Conservation (phyloP, 257 asterid species). For the Lavandula angustifolia region DNA sequence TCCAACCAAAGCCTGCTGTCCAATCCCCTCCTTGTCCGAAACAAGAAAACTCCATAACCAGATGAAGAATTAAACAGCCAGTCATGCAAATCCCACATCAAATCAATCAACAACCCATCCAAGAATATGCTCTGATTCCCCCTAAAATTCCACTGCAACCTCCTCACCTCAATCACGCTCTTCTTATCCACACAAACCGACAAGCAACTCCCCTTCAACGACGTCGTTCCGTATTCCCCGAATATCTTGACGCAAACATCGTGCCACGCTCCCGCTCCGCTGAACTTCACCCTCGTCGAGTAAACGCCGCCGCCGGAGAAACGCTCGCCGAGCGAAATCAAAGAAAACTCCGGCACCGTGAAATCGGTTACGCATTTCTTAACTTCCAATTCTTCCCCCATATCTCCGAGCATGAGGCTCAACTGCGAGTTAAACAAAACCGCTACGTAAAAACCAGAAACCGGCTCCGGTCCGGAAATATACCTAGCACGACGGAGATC, state of each 20-base stretch:
- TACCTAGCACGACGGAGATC: constrained; percentile 60
- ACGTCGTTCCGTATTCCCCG: constrained; percentile 40
- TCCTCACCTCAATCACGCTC: constrained; percentile 61
- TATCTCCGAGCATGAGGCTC: constrained; percentile 54
- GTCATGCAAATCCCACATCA: constrained; percentile 93
- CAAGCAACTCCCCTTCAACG: constrained; percentile 33
- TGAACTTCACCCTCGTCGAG: constrained; percentile 60
- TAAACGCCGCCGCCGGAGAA: constrained; percentile 49
- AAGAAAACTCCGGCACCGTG: constrained; percentile 29
- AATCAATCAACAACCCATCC: constrained; percentile 72
- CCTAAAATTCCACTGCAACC: constrained; percentile 82
- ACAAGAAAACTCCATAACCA: constrained; percentile 65
- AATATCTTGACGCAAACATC: constrained; percentile 52
- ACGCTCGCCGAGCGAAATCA: constrained; percentile 53
- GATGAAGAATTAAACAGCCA: constrained; percentile 51
- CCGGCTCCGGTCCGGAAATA: constrained; percentile 67
- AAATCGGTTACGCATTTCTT: constrained; percentile 31
- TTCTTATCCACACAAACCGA: constrained; percentile 63
- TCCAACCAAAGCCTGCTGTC: constrained; percentile 83
- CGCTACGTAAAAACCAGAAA: constrained; percentile 46
- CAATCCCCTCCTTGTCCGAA: constrained; percentile 73
- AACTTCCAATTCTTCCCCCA: constrained; percentile 36
- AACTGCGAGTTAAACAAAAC: constrained; percentile 51
- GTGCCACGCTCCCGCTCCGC: constrained; percentile 53
- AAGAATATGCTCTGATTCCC: constrained; percentile 78